Percentiles rank a stretch among this genome's conserved stretches.
Evolutionary conservation across 768 basidiomycete species (phyloP).

Genomic region (Inosperma sp.): DNA sequence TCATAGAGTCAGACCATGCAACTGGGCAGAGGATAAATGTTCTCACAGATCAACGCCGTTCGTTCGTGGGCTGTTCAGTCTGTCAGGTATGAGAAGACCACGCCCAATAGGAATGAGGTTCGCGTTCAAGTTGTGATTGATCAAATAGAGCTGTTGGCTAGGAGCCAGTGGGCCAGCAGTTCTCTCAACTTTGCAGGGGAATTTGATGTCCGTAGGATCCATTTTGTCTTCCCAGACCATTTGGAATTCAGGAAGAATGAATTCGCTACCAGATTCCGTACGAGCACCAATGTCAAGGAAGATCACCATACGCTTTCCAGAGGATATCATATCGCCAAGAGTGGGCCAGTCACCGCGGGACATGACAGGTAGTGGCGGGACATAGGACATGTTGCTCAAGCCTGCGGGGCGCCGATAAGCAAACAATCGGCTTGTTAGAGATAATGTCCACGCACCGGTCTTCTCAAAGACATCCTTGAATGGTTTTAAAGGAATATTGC

Average conservation of each 20-base stretch:
- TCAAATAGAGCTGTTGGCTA: slow-evolving; percentile 49
- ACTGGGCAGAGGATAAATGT: slow-evolving; percentile 10
- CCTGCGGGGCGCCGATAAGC: slow-evolving; percentile 19
- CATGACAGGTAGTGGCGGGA: slow-evolving; percentile 44
- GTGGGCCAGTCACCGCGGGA: slow-evolving; percentile 55
- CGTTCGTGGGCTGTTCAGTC: slow-evolving; percentile 31
- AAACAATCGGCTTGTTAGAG: background rate
- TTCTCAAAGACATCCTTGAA: slow-evolving; percentile 51
- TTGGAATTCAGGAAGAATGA: slow-evolving; percentile 53
- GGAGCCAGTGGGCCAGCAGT: slow-evolving; percentile 44
- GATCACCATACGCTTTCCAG: slow-evolving; percentile 52
- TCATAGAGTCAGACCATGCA: background rate
- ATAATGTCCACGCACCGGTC: slow-evolving; percentile 34
- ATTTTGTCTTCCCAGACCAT: slow-evolving; percentile 60
- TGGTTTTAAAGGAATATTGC: slow-evolving; percentile 26
- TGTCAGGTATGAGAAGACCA: slow-evolving; percentile 37
- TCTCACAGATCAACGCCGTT: slow-evolving; percentile 35
- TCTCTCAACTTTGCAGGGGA: slow-evolving; percentile 53
- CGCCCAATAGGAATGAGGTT: slow-evolving; percentile 26
- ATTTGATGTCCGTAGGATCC: slow-evolving; percentile 42
- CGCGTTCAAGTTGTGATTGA: slow-evolving; percentile 50
- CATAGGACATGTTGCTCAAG: slow-evolving; percentile 40
- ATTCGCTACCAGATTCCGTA: slow-evolving; percentile 32
- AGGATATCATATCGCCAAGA: slow-evolving; percentile 52
- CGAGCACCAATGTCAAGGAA: slow-evolving; percentile 50